Evolutionary conservation across 164 flowering plant species (phyloP).

Genomic region (Litsea cubeba): DNA sequence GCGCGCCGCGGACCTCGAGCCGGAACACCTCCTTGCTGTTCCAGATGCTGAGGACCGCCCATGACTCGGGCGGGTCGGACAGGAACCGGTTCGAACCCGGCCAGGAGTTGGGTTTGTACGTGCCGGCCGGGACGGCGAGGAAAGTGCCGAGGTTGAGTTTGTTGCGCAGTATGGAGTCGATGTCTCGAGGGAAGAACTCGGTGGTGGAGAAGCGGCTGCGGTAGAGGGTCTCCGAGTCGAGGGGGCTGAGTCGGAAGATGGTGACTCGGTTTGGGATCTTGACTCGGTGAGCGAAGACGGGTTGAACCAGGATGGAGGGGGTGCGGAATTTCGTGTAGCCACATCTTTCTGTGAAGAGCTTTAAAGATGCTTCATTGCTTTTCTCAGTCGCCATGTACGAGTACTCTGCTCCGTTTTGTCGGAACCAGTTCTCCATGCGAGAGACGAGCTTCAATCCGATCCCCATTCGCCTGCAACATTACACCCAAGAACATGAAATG

Average conservation of each 20-base stretch:
- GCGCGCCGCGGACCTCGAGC: conserved; percentile 72
- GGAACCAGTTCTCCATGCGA: conserved; percentile 72
- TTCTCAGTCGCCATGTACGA: conserved; percentile 89
- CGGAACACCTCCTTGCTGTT: conserved; percentile 59
- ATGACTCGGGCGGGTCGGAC: conserved; percentile 62
- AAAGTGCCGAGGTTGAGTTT: conserved; percentile 72
- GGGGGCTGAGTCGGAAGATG: conserved; percentile 40
- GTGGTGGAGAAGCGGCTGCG: conserved; percentile 62
- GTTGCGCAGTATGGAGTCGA: conserved; percentile 63
- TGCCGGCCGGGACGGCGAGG: conserved; percentile 60
- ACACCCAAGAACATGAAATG: not conserved
- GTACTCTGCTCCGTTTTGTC: conserved; percentile 78
- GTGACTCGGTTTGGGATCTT: conserved; percentile 37
- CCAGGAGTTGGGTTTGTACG: conserved; percentile 7
- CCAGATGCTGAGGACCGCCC: conserved; percentile 89
- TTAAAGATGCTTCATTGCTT: conserved; percentile 74
- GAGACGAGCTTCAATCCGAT: conserved; percentile 65
- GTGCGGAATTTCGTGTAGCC: conserved; percentile 82
- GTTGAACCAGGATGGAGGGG: conserved; percentile 87
- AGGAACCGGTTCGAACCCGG: conserved; percentile 37
- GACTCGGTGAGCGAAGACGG: conserved; percentile 75
- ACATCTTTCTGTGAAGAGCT: conserved; percentile 68
- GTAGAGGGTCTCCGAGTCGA: conserved; percentile 70
- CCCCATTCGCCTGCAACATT: conserved; percentile 64
- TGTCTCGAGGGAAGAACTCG: conserved; percentile 93